Conservation (phyloP, 306 rosid genomes). For the Ceratonia siliqua region DNA sequence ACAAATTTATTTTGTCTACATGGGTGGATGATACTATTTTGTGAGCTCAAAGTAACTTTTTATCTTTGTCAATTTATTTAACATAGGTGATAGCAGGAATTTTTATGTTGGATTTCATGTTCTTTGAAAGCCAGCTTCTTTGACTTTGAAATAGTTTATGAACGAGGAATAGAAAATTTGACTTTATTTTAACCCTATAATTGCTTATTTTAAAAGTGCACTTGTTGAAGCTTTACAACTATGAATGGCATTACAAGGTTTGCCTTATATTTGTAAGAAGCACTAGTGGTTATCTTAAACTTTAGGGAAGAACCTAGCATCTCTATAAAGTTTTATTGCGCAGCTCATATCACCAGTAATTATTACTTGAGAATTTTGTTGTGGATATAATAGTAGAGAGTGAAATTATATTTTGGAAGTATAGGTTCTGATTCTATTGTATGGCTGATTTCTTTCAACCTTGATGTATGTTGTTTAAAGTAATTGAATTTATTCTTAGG, state of each 20-base stretch:
- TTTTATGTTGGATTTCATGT: neutral
- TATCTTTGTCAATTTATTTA: neutral
- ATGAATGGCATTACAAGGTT: neutral
- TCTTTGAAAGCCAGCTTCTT: conserved; percentile 12
- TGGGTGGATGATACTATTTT: neutral
- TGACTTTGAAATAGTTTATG: conserved; percentile 6
- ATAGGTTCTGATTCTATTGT: too few species aligned
- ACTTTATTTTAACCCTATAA: neutral
- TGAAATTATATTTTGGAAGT: too few species aligned
- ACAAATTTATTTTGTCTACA: neutral
- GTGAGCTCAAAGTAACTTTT: neutral
- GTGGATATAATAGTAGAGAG: too few species aligned
- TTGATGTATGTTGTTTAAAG: too few species aligned
- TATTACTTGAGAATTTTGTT: too few species aligned
- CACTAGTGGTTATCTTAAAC: neutral
- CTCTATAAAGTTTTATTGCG: conserved; percentile 40
- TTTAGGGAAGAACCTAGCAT: conserved; percentile 22
- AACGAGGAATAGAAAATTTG: neutral
- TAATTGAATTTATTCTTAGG: too few species aligned
- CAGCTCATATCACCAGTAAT: conserved; percentile 90
- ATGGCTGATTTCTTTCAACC: too few species aligned
- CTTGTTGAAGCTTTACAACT: conserved; percentile 16
- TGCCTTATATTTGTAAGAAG: too few species aligned
- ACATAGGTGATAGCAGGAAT: neutral
- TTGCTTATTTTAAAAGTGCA: neutral